These are phyloP conservation scores for Penicillium thymicola DNA, from an alignment of 2,329 filamentous ascomycete genomes.

Conservation along the genomic window DNA sequence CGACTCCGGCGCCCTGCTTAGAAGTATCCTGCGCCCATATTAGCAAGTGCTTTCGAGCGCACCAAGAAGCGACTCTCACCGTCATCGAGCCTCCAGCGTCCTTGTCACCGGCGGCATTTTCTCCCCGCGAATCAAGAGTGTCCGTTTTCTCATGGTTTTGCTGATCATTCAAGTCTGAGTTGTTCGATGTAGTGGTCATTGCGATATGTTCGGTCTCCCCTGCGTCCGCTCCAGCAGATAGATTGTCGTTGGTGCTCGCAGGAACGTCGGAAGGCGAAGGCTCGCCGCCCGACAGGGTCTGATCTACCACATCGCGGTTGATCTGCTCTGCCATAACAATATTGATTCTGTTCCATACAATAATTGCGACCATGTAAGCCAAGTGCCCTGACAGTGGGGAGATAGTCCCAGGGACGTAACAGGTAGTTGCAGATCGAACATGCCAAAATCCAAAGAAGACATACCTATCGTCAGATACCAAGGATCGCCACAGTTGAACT, in stretches of 20 bases:
- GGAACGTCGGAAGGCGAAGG: conserved; percentile 62
- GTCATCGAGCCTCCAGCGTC: conserved; percentile 24
- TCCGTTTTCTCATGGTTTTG: conserved; percentile 23
- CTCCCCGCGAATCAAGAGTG: conserved; percentile 16
- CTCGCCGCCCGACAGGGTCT: conserved; percentile 65
- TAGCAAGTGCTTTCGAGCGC: conserved; percentile 17
- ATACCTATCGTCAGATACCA: conserved; percentile 45
- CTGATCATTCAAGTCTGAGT: conserved; percentile 24
- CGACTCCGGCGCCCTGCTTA: conserved; percentile 32
- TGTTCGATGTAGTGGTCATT: conserved; percentile 31
- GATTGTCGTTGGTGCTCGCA: conserved; percentile 57
- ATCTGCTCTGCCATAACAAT: conserved; percentile 72
- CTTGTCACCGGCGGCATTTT: conserved; percentile 25
- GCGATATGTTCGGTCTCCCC: conserved; percentile 43
- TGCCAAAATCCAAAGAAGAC: conserved; percentile 20
- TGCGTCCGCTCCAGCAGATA: conserved; percentile 51
- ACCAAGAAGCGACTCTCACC: conserved; percentile 27
- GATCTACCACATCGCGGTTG: conserved; percentile 69
- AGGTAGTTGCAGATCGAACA: conserved; percentile 16
- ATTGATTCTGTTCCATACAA: conserved; percentile 44
- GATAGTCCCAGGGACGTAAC: conserved; percentile 12
- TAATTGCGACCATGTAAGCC: conserved; percentile 35
- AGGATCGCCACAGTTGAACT: conserved; percentile 43
- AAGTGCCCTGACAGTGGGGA: conserved; percentile 21
- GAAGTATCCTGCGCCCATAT: conserved; percentile 25